Evolutionary conservation across 345 rosid genomes (phyloP).

Genomic region (Lenwebbia sp.): DNA sequence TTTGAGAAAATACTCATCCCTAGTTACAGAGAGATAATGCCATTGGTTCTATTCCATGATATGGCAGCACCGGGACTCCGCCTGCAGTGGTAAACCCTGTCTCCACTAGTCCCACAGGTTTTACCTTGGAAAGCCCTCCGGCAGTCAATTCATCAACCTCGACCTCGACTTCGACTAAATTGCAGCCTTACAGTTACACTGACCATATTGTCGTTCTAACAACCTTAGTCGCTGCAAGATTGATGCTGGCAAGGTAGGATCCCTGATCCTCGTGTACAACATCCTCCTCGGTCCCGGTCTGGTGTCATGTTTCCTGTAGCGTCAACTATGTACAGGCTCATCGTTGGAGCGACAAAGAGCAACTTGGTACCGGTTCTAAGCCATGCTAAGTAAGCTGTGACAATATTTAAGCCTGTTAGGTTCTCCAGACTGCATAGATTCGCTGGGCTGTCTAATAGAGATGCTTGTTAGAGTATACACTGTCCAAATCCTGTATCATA

Average conservation of each 20-base stretch:
- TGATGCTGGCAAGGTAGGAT: constrained; percentile 6
- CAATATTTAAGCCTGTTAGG: background rate
- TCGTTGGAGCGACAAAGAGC: background rate
- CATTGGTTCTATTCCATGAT: background rate
- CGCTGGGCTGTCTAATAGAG: background rate
- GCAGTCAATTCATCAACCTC: constrained; percentile 21
- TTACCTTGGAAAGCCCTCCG: constrained; percentile 30
- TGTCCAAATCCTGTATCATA: background rate
- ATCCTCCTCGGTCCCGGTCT: background rate
- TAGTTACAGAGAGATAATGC: background rate
- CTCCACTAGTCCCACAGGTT: constrained; percentile 9
- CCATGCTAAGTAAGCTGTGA: background rate
- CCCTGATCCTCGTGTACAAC: background rate
- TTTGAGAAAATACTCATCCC: background rate
- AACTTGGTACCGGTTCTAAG: background rate
- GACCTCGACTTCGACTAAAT: constrained; percentile 17
- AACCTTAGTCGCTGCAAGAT: constrained; percentile 10
- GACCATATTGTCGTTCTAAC: constrained; percentile 10
- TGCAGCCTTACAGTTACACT: constrained; percentile 6
- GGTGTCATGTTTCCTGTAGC: background rate
- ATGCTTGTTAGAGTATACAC: background rate
- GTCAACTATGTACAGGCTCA: background rate
- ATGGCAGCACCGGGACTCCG: constrained; percentile 32
- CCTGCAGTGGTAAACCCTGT: constrained; percentile 45
- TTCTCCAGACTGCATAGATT: background rate